Conservation (phyloP, 805 yeast species). For the Komagataella mondaviorum region DNA sequence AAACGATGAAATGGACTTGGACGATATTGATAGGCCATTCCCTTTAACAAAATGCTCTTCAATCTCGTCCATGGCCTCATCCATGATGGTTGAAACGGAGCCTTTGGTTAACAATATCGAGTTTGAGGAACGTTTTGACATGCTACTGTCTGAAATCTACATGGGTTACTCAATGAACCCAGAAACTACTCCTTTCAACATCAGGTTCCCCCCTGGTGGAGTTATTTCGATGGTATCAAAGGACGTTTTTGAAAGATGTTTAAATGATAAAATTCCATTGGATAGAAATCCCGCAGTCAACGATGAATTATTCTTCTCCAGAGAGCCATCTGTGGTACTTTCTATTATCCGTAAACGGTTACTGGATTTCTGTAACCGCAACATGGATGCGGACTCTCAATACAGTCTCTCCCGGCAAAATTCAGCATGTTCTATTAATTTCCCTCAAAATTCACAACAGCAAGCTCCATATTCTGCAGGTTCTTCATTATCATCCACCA, state of each 20-base stretch:
- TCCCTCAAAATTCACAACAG: neutral
- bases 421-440: constrained; percentile 9
- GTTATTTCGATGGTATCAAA: constrained; percentile 47
- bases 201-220: constrained; percentile 54
- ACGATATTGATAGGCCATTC: neutral
- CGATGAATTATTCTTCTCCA: constrained; percentile 14
- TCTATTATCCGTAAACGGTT: constrained; percentile 18
- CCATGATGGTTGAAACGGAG: neutral
- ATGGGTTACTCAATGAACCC: constrained; percentile 40
- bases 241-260: constrained; percentile 25
- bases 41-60: neutral
- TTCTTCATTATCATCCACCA: neutral
- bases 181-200: constrained; percentile 54
- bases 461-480: neutral
- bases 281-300: constrained; percentile 12
- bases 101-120: neutral
- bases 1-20: neutral
- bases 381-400: constrained; percentile 4
- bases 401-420: constrained; percentile 13
- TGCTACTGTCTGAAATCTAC: constrained; percentile 30
- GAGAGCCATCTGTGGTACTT: constrained; percentile 13
- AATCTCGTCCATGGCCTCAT: constrained; percentile 2
- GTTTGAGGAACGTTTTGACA: constrained; percentile 21
- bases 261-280: constrained; percentile 8
- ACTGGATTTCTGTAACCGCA: constrained; percentile 15